Evolutionary conservation across 2,329 filamentous ascomycete species (phyloP).

Genomic region (Penicillium freii): DNA sequence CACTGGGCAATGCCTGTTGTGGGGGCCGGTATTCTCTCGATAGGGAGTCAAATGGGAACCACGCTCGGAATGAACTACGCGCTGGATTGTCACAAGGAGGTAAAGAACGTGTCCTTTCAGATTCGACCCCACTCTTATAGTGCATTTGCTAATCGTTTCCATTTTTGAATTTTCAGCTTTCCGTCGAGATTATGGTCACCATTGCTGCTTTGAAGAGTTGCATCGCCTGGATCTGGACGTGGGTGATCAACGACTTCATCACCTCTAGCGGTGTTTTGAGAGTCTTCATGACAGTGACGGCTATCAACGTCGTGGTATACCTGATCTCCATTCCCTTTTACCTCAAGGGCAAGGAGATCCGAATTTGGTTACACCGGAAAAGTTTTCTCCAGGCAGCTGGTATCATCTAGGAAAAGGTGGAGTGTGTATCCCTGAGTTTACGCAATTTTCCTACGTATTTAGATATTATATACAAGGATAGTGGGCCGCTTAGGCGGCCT

Average conservation of each 20-base stretch:
- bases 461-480: too few relatives aligned
- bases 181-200: conserved; percentile 32
- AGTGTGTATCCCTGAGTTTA: background rate
- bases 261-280: conserved; percentile 5
- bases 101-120: background rate
- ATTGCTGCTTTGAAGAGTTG: conserved; percentile 27
- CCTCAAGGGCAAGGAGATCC: conserved; percentile 7
- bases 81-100: conserved; percentile 27
- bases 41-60: conserved; percentile 31
- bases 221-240: conserved; percentile 32
- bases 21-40: conserved; percentile 26
- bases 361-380: conserved; percentile 7
- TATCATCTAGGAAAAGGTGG: background rate
- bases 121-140: background rate
- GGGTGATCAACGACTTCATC: conserved; percentile 22
- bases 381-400: conserved; percentile 5
- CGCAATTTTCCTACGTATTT: background rate
- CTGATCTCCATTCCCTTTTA: conserved; percentile 9
- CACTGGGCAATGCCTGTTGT: conserved; percentile 23
- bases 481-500: too few relatives aligned
- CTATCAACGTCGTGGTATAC: conserved; percentile 17
- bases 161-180: conserved; percentile 10
- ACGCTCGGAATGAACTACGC: conserved; percentile 27
- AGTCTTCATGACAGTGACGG: conserved; percentile 17
- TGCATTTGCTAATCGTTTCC: background rate